Percentiles rank a stretch among this genome's conserved stretches.
Conservation (phyloP, 129 eudicot species). For the Cynara cardunculus region DNA sequence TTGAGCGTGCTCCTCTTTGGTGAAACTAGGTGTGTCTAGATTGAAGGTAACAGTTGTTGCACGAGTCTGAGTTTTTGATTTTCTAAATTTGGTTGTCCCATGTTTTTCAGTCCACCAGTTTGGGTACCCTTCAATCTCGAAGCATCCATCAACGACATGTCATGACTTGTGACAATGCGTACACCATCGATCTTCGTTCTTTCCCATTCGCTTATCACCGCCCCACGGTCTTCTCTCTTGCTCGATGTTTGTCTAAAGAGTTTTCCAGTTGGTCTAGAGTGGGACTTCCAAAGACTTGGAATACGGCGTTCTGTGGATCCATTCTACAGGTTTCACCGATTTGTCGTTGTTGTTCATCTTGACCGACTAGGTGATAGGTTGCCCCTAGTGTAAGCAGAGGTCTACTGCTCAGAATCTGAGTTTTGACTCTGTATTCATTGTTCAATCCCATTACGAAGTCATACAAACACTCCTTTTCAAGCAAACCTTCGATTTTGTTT, state of each 20-base stretch:
- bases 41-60: no score
- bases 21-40: no score
- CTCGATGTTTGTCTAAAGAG: neutral
- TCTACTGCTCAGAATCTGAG: no score
- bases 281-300: no score
- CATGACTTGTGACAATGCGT: neutral
- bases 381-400: no score
- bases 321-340: neutral
- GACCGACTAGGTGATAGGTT: neutral
- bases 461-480: neutral
- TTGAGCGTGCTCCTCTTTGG: no score
- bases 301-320: neutral
- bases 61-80: no score
- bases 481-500: neutral
- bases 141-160: neutral
- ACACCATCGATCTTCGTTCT: no score
- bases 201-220: no score
- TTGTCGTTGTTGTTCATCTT: neutral
- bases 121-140: no score
- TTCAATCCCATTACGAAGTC: neutral
- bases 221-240: neutral
- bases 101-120: no score
- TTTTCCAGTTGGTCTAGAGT: neutral
- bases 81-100: no score
- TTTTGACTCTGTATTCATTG: neutral